A percentile compares a stretch with the other conserved stretches of the same genome.
Evolutionary conservation across 164 flowering plant species (phyloP).

Genomic region (Magnolia kwangsiensis): DNA sequence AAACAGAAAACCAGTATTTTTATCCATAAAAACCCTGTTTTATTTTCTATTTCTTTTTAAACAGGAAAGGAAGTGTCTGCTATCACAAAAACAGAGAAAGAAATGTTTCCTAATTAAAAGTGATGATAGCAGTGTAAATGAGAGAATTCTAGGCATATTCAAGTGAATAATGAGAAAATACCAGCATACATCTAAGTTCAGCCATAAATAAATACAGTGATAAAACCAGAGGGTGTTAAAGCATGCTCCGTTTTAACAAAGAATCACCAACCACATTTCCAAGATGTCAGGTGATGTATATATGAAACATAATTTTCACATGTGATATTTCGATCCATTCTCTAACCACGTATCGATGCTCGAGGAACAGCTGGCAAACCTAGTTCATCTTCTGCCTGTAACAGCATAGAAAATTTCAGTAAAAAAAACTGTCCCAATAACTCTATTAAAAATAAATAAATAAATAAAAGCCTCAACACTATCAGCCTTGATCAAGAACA

Average conservation of each 20-base stretch:
- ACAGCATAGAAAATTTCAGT: background rate
- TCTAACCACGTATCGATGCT: constrained; percentile 71
- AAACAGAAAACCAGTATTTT: too few relatives aligned
- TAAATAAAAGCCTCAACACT: too few relatives aligned
- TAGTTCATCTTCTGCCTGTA: constrained; percentile 77
- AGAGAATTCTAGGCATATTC: background rate
- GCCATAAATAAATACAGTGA: background rate
- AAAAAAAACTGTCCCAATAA: too few relatives aligned
- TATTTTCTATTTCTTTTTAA: too few relatives aligned
- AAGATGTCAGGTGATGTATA: too few relatives aligned
- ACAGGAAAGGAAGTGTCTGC: background rate
- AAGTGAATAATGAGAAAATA: background rate
- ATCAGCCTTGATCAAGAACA: background rate
- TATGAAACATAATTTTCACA: too few relatives aligned
- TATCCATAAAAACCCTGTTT: background rate
- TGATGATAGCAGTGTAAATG: background rate
- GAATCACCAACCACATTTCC: too few relatives aligned
- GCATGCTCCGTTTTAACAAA: too few relatives aligned
- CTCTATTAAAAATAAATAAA: too few relatives aligned
- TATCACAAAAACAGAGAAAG: background rate
- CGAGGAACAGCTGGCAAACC: constrained; percentile 81
- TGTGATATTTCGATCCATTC: background rate
- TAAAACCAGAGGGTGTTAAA: background rate
- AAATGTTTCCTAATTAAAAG: background rate
- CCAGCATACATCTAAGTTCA: background rate